Conservation (phyloP, 2,329 filamentous ascomycete species). For the Talaromyces pinophilus region DNA sequence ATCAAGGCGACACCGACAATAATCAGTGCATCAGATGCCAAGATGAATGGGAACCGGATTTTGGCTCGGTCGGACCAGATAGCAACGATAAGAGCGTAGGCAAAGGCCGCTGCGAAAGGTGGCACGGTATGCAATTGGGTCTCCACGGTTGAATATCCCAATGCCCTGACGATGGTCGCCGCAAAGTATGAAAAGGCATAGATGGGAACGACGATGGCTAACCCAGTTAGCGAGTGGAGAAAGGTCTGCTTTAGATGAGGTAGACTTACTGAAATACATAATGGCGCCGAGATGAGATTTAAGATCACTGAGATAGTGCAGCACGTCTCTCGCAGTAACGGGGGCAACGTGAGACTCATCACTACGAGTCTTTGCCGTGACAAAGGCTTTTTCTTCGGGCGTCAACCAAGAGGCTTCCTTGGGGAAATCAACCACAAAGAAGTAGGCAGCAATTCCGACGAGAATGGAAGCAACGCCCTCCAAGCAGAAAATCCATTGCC, state of each 20-base stretch:
- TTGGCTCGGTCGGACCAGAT: slow-evolving; percentile 27
- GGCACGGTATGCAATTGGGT: slow-evolving; percentile 34
- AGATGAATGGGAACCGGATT: slow-evolving; percentile 31
- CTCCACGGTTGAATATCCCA: slow-evolving; percentile 28
- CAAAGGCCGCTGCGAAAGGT: slow-evolving; percentile 29
- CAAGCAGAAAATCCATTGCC: slow-evolving; percentile 39
- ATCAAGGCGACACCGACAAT: slow-evolving; percentile 33
- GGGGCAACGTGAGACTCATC: slow-evolving; percentile 11
- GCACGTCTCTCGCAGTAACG: slow-evolving; percentile 15
- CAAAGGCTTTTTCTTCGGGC: slow-evolving; percentile 27
- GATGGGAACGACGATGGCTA: slow-evolving; percentile 29
- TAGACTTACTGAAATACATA: slow-evolving; percentile 23
- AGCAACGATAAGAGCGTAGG: slow-evolving; percentile 27
- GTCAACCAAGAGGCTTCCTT: slow-evolving; percentile 29
- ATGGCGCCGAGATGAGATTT: slow-evolving; percentile 20
- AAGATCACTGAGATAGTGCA: slow-evolving; percentile 14
- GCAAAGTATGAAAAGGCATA: slow-evolving; percentile 32
- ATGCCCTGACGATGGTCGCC: slow-evolving; percentile 31
- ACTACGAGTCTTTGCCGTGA: slow-evolving; percentile 26
- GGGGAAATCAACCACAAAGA: slow-evolving; percentile 30
- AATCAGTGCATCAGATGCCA: slow-evolving; percentile 27
- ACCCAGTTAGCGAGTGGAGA: slow-evolving; percentile 8
- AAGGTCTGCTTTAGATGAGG: neutral
- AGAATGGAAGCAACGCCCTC: slow-evolving; percentile 31
- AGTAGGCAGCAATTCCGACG: slow-evolving; percentile 29